Evolutionary conservation across 805 yeast species (phyloP).

Genomic region (Candida incommunis): DNA sequence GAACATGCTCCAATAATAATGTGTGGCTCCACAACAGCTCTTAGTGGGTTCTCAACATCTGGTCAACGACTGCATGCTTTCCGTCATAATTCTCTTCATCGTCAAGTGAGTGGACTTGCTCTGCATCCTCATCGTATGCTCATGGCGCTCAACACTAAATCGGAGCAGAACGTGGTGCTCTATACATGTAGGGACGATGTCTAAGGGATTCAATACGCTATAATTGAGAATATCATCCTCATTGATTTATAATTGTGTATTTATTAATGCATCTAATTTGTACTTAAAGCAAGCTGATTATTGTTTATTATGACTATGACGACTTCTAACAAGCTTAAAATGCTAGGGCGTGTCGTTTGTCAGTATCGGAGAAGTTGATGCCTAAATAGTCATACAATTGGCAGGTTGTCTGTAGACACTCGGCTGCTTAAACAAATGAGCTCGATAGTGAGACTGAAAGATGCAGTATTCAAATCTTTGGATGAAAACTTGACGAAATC

Average conservation of each 20-base stretch:
- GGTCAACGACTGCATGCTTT: slow-evolving; percentile 71
- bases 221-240: too few species aligned
- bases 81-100: slow-evolving; percentile 19
- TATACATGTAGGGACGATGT: not conserved
- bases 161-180: slow-evolving; percentile 4
- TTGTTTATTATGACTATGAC: too few species aligned
- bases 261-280: too few species aligned
- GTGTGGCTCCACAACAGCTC: slow-evolving; percentile 52
- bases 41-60: slow-evolving; percentile 59
- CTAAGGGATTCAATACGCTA: not conserved
- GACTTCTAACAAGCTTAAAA: too few species aligned
- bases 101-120: slow-evolving; percentile 41
- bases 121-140: slow-evolving; percentile 94
- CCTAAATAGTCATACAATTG: too few species aligned
- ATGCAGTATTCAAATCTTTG: slow-evolving; percentile 7
- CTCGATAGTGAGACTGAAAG: slow-evolving; percentile 7
- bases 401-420: not conserved
- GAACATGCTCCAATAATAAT: slow-evolving; percentile 87
- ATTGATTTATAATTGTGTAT: too few species aligned
- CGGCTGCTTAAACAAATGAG: not conserved
- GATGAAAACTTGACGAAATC: slow-evolving; percentile 3
- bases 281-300: too few species aligned
- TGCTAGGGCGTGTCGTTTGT: too few species aligned
- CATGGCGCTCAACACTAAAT: slow-evolving; percentile 55
- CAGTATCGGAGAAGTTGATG: too few species aligned